Percentiles rank a stretch among this genome's conserved stretches.
Conservation (phyloP, 2,329 filamentous ascomycete genomes). For the Fusarium sp. region DNA sequence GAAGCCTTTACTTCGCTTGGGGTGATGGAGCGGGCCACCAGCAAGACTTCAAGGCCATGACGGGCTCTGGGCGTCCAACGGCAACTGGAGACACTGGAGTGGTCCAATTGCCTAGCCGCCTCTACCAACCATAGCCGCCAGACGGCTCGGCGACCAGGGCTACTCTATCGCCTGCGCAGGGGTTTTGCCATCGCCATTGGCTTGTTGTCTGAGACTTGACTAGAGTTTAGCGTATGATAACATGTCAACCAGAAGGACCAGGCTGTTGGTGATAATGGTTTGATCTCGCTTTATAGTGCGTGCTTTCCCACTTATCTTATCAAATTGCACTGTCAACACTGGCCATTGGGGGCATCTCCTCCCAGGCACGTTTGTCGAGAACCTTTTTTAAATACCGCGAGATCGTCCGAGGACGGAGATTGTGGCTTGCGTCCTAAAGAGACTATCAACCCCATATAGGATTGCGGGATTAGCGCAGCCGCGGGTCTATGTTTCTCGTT, state of each 20-base stretch:
- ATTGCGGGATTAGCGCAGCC: conserved; percentile 52
- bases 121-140: conserved; percentile 55
- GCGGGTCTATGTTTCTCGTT: conserved; percentile 42
- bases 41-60: conserved; percentile 13
- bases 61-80: conserved; percentile 26
- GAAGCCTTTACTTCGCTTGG: conserved; percentile 32
- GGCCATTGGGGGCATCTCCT: conserved; percentile 41
- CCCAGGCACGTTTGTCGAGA: conserved; percentile 43
- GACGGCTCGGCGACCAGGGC: conserved; percentile 48
- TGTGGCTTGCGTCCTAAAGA: conserved; percentile 46
- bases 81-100: conserved; percentile 38
- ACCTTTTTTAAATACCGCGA: conserved; percentile 19
- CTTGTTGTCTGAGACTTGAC: conserved; percentile 43
- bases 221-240: conserved; percentile 50
- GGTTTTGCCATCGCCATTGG: conserved; percentile 54
- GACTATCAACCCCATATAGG: conserved; percentile 26
- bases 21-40: conserved; percentile 31
- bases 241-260: conserved; percentile 49
- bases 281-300: conserved; percentile 23
- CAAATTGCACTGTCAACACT: conserved; percentile 13
- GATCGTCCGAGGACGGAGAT: conserved; percentile 43
- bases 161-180: conserved; percentile 47
- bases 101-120: conserved; percentile 46
- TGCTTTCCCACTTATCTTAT: conserved; percentile 21
- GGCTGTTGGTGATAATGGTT: conserved; percentile 33